These are phyloP conservation scores for Lentinula guzmanii DNA, from an alignment of 768 basidiomycete genomes.

Conservation along the genomic window DNA sequence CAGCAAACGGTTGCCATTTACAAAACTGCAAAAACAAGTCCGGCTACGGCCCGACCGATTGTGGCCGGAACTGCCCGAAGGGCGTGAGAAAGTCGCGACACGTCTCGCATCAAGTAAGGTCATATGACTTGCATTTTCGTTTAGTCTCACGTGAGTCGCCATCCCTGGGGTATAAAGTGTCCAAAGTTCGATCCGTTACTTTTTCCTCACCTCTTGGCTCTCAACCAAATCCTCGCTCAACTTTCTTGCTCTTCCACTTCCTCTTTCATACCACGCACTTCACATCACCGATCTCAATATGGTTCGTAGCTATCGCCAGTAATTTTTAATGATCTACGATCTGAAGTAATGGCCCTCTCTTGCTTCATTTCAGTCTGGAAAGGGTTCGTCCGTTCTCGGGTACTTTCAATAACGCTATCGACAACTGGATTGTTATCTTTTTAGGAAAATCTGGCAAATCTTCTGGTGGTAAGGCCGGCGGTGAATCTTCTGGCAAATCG, in stretches of 20 bases:
- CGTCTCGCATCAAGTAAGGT: background rate
- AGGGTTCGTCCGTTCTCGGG: background rate
- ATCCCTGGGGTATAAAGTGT: background rate
- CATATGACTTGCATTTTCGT: background rate
- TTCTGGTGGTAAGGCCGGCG: conserved; percentile 10
- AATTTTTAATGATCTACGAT: background rate
- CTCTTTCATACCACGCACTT: background rate
- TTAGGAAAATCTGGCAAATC: conserved; percentile 7
- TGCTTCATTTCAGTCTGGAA: conserved; percentile 3
- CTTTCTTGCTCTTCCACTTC: background rate
- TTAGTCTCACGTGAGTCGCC: background rate
- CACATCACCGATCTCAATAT: background rate
- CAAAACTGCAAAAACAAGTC: background rate
- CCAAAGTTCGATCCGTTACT: background rate
- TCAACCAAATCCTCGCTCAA: background rate
- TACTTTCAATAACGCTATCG: too few species aligned
- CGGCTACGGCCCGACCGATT: background rate
- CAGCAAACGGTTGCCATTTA: background rate
- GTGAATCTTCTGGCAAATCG: conserved; percentile 9
- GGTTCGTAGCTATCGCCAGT: background rate
- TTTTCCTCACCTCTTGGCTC: background rate
- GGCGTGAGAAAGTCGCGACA: background rate
- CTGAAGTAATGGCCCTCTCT: background rate
- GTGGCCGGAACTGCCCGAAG: background rate
- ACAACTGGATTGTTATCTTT: background rate